phyloP scores from a whole-genome alignment of 164 flowering plant genomes.

The Litsea cubeba region DNA sequence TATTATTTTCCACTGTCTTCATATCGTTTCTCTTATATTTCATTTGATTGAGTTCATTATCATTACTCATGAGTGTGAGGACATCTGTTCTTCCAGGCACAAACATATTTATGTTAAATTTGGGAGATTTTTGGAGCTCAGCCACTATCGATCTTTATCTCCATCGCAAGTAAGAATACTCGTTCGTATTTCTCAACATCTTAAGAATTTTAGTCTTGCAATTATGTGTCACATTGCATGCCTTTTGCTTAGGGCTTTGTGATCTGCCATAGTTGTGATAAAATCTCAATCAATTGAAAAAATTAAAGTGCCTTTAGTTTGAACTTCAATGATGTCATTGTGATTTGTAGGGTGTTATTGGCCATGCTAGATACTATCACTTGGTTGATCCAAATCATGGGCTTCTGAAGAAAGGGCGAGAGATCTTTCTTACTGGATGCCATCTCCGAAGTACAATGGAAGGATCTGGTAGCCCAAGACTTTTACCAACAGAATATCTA shows the following conservation, averaged over 20 bases:
- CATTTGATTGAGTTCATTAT: background rate
- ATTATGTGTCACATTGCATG: background rate
- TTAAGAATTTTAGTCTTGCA: background rate
- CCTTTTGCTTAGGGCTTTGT: background rate
- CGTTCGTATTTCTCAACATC: background rate
- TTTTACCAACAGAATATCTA: constrained; percentile 88
- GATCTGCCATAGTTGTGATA: background rate
- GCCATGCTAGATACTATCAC: constrained; percentile 55
- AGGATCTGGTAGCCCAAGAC: constrained; percentile 60
- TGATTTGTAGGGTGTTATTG: constrained; percentile 6
- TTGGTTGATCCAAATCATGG: constrained; percentile 59
- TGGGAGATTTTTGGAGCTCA: constrained; percentile 93
- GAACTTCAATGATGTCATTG: constrained; percentile 2
- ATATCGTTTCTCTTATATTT: background rate
- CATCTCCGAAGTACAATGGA: constrained; percentile 56
- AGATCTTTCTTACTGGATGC: constrained; percentile 80
- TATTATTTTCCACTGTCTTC: background rate
- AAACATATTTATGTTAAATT: constrained; percentile 70
- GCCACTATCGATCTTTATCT: constrained; percentile 87
- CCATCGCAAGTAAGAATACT: constrained; percentile 55
- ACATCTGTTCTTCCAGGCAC: constrained; percentile 51
- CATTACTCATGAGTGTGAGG: constrained; percentile 6
- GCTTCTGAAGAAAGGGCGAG: constrained; percentile 77
- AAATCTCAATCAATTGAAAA: background rate
- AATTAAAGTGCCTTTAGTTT: background rate